These are phyloP conservation scores for Kwoniella europaea DNA, from an alignment of 768 basidiomycete genomes.

Conservation along the genomic window DNA sequence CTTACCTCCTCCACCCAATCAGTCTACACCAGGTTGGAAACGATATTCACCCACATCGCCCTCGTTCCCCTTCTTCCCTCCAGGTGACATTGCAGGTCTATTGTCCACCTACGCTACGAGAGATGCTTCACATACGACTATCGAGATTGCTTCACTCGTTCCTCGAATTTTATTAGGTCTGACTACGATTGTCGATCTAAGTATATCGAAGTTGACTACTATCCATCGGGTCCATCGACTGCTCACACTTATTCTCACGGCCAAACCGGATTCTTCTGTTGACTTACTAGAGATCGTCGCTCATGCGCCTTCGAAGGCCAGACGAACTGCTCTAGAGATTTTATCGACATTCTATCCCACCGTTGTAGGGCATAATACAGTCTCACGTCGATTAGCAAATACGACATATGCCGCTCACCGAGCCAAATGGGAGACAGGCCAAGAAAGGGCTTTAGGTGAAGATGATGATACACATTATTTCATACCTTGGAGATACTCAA, in stretches of 20 bases:
- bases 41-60: slow-evolving; percentile 38
- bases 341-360: slow-evolving; percentile 72
- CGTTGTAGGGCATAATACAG: slow-evolving; percentile 69
- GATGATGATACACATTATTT: slow-evolving; percentile 41
- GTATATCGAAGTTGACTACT: slow-evolving; percentile 56
- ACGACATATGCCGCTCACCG: slow-evolving; percentile 52
- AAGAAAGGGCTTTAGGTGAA: slow-evolving; percentile 29
- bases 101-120: slow-evolving; percentile 66
- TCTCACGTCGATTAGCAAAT: slow-evolving; percentile 65
- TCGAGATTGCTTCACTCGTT: slow-evolving; percentile 65
- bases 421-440: slow-evolving; percentile 43
- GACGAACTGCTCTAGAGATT: slow-evolving; percentile 65
- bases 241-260: slow-evolving; percentile 63
- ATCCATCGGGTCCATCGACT: slow-evolving; percentile 65
- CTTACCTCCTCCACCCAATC: slow-evolving; percentile 20
- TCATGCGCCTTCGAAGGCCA: slow-evolving; percentile 66
- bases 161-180: slow-evolving; percentile 69
- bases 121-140: slow-evolving; percentile 65
- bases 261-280: slow-evolving; percentile 71
- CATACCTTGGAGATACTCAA: slow-evolving; percentile 43
- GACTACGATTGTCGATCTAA: slow-evolving; percentile 65
- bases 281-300: slow-evolving; percentile 76
- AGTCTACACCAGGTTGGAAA: slow-evolving; percentile 42
- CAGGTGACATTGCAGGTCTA: slow-evolving; percentile 24
- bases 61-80: slow-evolving; percentile 22